These are phyloP conservation scores for Stygiomarasmius scandens DNA, from an alignment of 1,284 basidiomycete genomes.

Conservation along the genomic window DNA sequence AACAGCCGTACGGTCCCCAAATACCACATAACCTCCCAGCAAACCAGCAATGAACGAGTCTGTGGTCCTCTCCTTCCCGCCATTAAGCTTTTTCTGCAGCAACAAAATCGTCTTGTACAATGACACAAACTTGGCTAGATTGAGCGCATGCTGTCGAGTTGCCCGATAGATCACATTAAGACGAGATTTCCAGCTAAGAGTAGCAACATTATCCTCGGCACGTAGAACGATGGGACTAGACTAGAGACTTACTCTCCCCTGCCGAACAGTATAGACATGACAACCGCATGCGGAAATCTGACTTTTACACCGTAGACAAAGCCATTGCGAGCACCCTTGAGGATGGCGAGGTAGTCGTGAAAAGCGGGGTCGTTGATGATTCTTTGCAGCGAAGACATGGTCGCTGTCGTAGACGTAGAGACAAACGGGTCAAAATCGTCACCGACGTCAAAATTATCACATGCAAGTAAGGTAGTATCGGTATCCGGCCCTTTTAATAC, in stretches of 20 bases:
- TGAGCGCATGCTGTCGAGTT: conserved; percentile 88
- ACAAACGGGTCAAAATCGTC: not conserved
- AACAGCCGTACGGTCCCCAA: conserved; percentile 93
- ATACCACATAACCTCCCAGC: conserved; percentile 90
- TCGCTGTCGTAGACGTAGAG: not conserved
- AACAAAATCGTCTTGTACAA: conserved; percentile 90
- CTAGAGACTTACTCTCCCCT: conserved; percentile 73
- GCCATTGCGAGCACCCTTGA: conserved; percentile 96
- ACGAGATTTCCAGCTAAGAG: conserved; percentile 69
- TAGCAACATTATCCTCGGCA: not conserved
- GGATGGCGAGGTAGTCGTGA: conserved; percentile 88
- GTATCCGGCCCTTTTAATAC: not conserved
- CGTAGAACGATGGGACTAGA: conserved; percentile 6
- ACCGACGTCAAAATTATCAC: not conserved
- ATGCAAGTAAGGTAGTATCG: not conserved
- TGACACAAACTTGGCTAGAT: conserved; percentile 92
- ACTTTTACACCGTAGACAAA: conserved; percentile 93
- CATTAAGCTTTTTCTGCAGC: conserved; percentile 78
- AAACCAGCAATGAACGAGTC: conserved; percentile 96
- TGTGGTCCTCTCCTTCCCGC: conserved; percentile 76
- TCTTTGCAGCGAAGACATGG: conserved; percentile 37
- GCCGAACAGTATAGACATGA: conserved; percentile 97
- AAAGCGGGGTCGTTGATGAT: conserved; percentile 71
- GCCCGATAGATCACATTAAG: conserved; percentile 76
- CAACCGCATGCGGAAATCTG: conserved; percentile 95